Conservation (phyloP, 2,329 filamentous ascomycete genomes). For the Ophiognomonia clavigignenti-juglandacearum region DNA sequence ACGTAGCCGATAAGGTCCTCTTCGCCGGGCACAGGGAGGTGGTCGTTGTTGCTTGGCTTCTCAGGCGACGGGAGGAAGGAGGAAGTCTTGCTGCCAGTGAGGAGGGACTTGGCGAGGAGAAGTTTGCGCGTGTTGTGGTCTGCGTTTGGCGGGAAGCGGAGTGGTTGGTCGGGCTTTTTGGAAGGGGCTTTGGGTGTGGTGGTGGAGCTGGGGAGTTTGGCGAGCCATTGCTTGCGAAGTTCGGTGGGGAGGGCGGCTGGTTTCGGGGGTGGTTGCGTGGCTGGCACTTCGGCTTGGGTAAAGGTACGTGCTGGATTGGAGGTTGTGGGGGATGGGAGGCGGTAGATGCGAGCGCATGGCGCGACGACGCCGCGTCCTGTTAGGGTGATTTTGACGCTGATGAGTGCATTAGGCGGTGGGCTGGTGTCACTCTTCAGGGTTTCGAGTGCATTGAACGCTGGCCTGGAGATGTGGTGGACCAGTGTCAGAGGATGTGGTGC, state of each 20-base stretch:
- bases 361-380: conserved; percentile 65
- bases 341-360: conserved; percentile 77
- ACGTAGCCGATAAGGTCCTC: conserved; percentile 84
- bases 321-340: conserved; percentile 54
- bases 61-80: conserved; percentile 31
- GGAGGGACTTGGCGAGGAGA: conserved; percentile 43
- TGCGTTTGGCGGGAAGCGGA: conserved; percentile 18
- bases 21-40: conserved; percentile 67
- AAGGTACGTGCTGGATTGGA: conserved; percentile 19
- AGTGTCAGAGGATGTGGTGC: conserved; percentile 20
- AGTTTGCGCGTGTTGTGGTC: conserved; percentile 35
- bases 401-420: conserved; percentile 34
- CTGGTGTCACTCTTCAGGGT: conserved; percentile 20
- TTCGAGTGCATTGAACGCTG: conserved; percentile 27
- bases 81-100: conserved; percentile 33
- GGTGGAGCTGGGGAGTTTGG: conserved; percentile 16
- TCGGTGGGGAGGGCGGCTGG: conserved; percentile 33
- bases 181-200: conserved; percentile 21
- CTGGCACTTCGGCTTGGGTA: conserved; percentile 40
- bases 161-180: conserved; percentile 22
- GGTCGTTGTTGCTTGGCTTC: conserved; percentile 39
- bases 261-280: conserved; percentile 32
- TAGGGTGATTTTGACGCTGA: conserved; percentile 64
- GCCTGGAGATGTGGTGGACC: conserved; percentile 33
- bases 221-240: conserved; percentile 68